Base-by-base conservation (phyloP, 148 eudicot genomes). In the Rhododendron ferrugineum region DNA sequence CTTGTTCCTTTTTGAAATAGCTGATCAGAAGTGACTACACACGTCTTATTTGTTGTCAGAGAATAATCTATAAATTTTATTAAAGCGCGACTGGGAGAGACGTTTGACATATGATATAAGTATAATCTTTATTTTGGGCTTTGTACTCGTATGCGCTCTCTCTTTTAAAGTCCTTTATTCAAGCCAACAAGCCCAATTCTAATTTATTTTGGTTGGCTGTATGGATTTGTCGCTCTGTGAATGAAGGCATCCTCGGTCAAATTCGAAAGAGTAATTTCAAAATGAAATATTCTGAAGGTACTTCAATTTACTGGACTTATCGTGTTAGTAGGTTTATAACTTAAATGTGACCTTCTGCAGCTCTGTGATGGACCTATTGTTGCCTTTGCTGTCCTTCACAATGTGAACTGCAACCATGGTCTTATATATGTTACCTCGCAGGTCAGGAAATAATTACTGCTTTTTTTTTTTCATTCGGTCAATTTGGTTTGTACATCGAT, bases 351-450 rank as follows among this genome's bases (percentile, higher is more conserved):
- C 68, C 84, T 85, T 85, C 64, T 91, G 90, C 97, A 97, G 99
- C 89, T 91, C 30, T 97, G 98, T 88, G 99, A 97, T 90, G 99
- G 98, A 81, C 93, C 95, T 80, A 93, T 97, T 87, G 97, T 85
- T 66, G 96, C 98, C 81, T 97, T 95, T 89, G 93, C 99, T 11
- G 98, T 97, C 85, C 98, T 97, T 86, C 99, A 97, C 95, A 97
- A 97, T 73, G 93, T 95, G 86, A 93, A 97, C 89, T 97, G 99
- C 89, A 95, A 95, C 87, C 99, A 95, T 87, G 99, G 99, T 36
- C 91, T 97, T 85, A 97, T 97, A 85, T 95, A 94, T 84, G 94
- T 97, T 81, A 97, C 96, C 32, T 92, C 98, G 72, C 91, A 95
- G 98, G 99, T 96, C 68, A 62, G 91, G 79, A 30, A 79, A 79